A percentile compares a stretch with the other conserved stretches of the same genome.
Conservation (phyloP, 257 asterid species). For the Lycium ferocissimum region DNA sequence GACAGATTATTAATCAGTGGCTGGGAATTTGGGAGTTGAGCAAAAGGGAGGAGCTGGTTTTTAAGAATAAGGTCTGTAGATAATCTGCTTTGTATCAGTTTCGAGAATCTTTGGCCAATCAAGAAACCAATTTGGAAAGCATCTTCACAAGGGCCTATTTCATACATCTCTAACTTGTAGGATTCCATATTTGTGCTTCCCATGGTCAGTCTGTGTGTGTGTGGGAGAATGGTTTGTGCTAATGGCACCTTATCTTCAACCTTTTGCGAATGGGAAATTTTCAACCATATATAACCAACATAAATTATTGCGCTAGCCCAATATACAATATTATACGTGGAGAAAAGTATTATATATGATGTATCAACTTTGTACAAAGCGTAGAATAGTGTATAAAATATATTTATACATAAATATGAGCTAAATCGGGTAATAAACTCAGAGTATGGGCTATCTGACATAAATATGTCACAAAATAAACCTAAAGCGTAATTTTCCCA, state of each 20-base stretch:
- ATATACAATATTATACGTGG: no score
- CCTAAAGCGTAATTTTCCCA: no score
- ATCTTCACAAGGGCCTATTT: conserved; percentile 71
- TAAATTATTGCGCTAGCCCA: no score
- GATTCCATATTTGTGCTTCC: conserved; percentile 29
- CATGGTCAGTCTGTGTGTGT: conserved; percentile 4
- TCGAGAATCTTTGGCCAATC: conserved; percentile 67
- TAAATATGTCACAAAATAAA: no score
- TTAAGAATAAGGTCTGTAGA: conserved; percentile 69
- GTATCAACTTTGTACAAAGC: no score
- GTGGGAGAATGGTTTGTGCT: conserved; percentile 14
- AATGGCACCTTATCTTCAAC: conserved; percentile 24
- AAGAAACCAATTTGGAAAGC: conserved; percentile 60
- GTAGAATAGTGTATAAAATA: no score
- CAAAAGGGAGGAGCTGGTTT: conserved; percentile 80
- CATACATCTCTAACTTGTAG: conserved; percentile 53
- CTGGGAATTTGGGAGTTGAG: conserved; percentile 53
- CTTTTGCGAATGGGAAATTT: not conserved
- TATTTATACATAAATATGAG: no score
- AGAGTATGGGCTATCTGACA: no score
- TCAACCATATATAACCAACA: no score
- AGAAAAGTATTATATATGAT: no score
- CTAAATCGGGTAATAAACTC: no score
- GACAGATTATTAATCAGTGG: conserved; percentile 59
- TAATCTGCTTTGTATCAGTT: conserved; percentile 62